These are phyloP conservation scores for Sporothrix protearum DNA, from an alignment of 2,329 filamentous ascomycete genomes.

Conservation along the genomic window DNA sequence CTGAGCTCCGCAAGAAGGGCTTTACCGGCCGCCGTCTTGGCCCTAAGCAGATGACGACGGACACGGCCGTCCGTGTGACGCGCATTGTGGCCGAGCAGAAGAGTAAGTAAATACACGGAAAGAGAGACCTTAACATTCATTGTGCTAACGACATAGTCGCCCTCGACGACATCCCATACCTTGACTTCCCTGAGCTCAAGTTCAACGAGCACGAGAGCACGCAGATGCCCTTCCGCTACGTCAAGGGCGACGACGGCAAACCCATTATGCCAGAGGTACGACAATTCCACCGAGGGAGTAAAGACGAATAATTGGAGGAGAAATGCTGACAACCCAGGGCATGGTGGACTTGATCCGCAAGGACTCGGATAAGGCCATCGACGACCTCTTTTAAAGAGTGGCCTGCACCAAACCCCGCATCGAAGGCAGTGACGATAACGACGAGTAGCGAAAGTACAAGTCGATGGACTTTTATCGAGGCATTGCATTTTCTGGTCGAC, in stretches of 20 bases:
- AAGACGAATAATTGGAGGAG: not conserved
- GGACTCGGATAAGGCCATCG: constrained; percentile 87
- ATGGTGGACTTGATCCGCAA: constrained; percentile 93
- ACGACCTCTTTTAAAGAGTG: constrained; percentile 66
- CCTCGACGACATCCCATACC: constrained; percentile 72
- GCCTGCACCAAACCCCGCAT: not conserved
- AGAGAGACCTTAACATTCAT: no score
- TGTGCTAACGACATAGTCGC: constrained; percentile 53
- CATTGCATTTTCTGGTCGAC: not conserved
- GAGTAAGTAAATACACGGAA: constrained; percentile 49
- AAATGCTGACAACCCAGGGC: constrained; percentile 55
- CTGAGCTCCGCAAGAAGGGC: constrained; percentile 91
- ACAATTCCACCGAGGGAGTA: constrained; percentile 3
- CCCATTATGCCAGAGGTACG: constrained; percentile 87
- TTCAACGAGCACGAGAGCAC: constrained; percentile 91
- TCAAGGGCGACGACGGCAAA: constrained; percentile 67
- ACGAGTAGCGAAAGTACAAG: not conserved
- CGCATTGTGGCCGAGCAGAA: constrained; percentile 82
- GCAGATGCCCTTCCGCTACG: constrained; percentile 97
- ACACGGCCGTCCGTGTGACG: constrained; percentile 92
- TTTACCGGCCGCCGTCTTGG: constrained; percentile 84
- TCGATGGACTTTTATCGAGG: not conserved
- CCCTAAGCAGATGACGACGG: constrained; percentile 95
- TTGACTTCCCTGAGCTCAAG: constrained; percentile 85
- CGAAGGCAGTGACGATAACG: not conserved